Percentiles rank a stretch among this genome's conserved stretches.
Conservation (phyloP, 2,329 filamentous ascomycete species). For the Aureobasidium pullulans region DNA sequence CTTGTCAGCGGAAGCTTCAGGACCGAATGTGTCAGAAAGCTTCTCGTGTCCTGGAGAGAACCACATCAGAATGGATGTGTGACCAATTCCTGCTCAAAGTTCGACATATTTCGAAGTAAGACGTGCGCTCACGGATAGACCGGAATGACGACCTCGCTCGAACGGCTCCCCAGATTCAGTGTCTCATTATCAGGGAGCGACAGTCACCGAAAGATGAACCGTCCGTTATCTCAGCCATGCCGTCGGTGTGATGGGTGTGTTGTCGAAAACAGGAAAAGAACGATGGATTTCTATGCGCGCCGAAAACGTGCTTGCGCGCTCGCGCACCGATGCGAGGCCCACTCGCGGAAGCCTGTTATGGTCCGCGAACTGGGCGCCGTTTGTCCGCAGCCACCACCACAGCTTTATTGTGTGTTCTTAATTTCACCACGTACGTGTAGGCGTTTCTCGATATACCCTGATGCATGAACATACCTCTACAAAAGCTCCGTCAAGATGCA, state of each 20-base stretch:
- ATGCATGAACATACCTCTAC: neutral
- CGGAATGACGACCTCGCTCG: neutral
- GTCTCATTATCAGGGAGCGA: neutral
- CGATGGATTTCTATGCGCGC: neutral
- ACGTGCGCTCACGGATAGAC: neutral
- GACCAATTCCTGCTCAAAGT: neutral
- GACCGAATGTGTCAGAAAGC: neutral
- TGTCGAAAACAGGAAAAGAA: neutral
- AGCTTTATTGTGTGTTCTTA: constrained; percentile 1
- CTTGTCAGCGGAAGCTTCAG: too few species aligned
- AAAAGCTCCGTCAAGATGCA: neutral
- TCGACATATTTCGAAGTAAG: neutral
- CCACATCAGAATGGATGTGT: neutral
- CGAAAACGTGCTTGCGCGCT: neutral
- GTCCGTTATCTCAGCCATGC: neutral
- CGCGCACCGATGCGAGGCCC: neutral
- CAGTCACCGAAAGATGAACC: neutral
- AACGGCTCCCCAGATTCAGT: neutral
- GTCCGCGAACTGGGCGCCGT: neutral
- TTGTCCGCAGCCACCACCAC: constrained; percentile 7
- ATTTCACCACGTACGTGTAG: neutral
- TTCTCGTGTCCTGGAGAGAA: neutral
- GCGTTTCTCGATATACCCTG: neutral
- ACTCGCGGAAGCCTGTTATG: neutral
- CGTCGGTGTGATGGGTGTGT: neutral